phyloP scores from a whole-genome alignment of 495 filamentous ascomycete species.

The Hapsidospora chrysogenum region DNA sequence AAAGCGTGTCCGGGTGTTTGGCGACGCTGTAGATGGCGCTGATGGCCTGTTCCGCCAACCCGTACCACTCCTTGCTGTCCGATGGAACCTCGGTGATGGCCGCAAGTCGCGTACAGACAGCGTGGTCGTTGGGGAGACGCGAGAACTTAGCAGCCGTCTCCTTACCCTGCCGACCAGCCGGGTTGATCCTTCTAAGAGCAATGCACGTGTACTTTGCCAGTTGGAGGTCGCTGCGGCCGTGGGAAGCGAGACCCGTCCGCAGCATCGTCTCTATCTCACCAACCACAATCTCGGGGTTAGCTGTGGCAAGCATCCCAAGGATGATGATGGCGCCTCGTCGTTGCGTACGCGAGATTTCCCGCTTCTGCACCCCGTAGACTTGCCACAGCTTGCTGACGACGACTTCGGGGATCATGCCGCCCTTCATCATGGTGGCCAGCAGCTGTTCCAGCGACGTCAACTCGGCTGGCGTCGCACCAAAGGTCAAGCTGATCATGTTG shows the following conservation, averaged over 20 bases:
- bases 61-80: conserved; percentile 90
- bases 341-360: conserved; percentile 86
- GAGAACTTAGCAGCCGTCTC: conserved; percentile 47
- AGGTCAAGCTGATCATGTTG: conserved; percentile 98
- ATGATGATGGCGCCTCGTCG: conserved; percentile 89
- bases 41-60: conserved; percentile 94
- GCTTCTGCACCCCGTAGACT: conserved; percentile 84
- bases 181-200: conserved; percentile 75
- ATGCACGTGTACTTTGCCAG: conserved; percentile 92
- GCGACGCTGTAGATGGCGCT: conserved; percentile 90
- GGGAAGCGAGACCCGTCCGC: conserved; percentile 66
- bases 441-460: conserved; percentile 91
- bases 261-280: conserved; percentile 89
- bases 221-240: conserved; percentile 67
- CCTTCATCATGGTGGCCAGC: conserved; percentile 93
- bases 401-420: conserved; percentile 65
- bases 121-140: conserved; percentile 82
- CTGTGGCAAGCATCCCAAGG: conserved; percentile 88
- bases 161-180: conserved; percentile 63
- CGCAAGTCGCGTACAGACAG: conserved; percentile 64
- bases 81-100: conserved; percentile 67
- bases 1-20: conserved; percentile 86
- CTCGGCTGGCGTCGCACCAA: conserved; percentile 84
- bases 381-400: conserved; percentile 93
- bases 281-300: conserved; percentile 80